Base-by-base conservation (phyloP, 257 asterid species). In the Scutellaria galericulata region DNA sequence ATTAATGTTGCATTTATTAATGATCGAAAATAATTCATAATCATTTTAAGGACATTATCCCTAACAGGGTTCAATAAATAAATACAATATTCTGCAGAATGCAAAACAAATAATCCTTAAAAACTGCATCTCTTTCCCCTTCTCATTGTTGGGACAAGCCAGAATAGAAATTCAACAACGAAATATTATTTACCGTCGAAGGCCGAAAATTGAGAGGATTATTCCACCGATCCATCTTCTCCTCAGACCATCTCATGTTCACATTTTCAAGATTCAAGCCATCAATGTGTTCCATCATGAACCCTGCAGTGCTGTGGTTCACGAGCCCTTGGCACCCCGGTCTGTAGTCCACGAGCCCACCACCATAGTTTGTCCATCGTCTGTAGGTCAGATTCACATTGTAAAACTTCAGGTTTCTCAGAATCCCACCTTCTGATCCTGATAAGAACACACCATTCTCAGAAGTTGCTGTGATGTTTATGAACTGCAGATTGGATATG, bases 321-420 rank as follows among this genome's bases (percentile, higher is more conserved):
- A 94, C 92, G 0, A 91, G 90, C 68, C 90, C 97, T 62, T 79
- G 87, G 82, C 99, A 91, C 42, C 97, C 97, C 1, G 99, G 99
- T 59, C 97, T 83, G 80, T 89, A 94, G 68, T 94, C 97, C 22
- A 89, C 81, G 15, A 86, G 75, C 70, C 96, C 96, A 18, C 77
- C 97, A 1, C 78, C 10, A 37, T 86, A 88, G 31, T 83, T 81
- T 5, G 97, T 94, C 99, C 97, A 91, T 69, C 99, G 80, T 75
- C 75, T 81, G 90, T 85, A 94, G 1, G 84, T 85, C 27, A 94
- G 78, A 64, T 82, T 86, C 79, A 91, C 88, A 40, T 94, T 91
- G 0, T 63, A 5, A 71, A 94, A 88, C 77, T 81, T 83, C 76
- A 94, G 62, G 27, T 89, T 80, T 54, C 92, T 88, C 69, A 94